Evolutionary conservation across 257 asterid species (phyloP), one percentile per base, ranked within the genome.

Genomic region (Prunella vulgaris): DNA sequence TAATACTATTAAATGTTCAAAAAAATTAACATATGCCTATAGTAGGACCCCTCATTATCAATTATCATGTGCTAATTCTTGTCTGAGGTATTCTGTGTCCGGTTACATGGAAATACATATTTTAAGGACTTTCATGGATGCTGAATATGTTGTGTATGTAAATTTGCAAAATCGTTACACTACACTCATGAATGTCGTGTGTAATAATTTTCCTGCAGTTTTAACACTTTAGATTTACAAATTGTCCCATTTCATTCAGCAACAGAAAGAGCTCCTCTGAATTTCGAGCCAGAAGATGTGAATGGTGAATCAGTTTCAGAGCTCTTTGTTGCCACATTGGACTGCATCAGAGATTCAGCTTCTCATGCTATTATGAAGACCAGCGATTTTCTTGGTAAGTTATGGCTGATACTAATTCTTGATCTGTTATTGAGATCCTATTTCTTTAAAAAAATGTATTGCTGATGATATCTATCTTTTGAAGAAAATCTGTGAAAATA

Each of bases 261-360:
- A 33, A 80, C 75, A 76, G 85, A 77, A 58, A 68, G 68, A 12
- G 61, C 75, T 68, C 68, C 79, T 14, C 82, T 68, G 73, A 72
- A 81, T 71, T 76, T 68, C 53, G 84, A 84, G 70, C 73, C 87
- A 77, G 62, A 68, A 65, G 84, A 82, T 79, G 70, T 69, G 68
- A 51, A 76, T 68, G 78, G 71, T 54, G 97, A 94, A 78, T 80
- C 97, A 68, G 90, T 89, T 75, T 90, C 90, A 76, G 97, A 91
- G 82, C 97, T 94, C 71, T 91, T 91, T 44, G 91, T 83, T 64
- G 97, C 99, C 60, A 94, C 97, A 25, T 83, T 94, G 78, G 97
- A 94, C 73, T 87, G 97, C 90, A 86, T 89, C 74, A 79, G 79
- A 69, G 94, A 84, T 66, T 84, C 92, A 69, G 91, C 97, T 68